Base-by-base conservation (phyloP, 768 basidiomycete species). In the Boletus huronensis region DNA sequence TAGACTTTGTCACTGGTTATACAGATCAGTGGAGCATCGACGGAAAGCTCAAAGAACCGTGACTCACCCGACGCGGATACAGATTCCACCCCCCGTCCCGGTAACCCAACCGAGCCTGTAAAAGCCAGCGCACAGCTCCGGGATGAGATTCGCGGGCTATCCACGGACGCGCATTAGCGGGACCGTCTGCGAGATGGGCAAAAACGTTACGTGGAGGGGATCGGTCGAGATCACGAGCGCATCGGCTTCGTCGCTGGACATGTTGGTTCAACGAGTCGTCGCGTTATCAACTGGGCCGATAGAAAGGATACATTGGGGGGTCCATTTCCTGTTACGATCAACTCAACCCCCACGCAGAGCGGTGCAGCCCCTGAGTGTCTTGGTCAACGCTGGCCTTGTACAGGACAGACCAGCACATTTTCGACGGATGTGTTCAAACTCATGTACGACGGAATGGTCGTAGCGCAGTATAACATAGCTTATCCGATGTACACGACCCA, bases 101-200 rank as follows among this genome's bases (percentile, higher is more conserved):
- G 92, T 94, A 1, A 94, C 93, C 93, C 93, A 94, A 14, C 93
- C 93, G 21, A 94, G 80, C 72, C 57, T 79, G 79, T 94, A 94
- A 71, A 95, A 94, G 6, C 83, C 81, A 41, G 82, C 76, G 69
- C 93, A 95, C 1, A 95, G 78, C 64, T 90, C 88, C 31, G 88
- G 88, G 50, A 94, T 94, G 58, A 94, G 78, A 70, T 92, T 93
- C n/a, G 93, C 93, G 19, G 93, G 92, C 85, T 95, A 75, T 47
- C 9, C 31, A 41, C 3, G 19, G 6, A 17, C 0, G 5, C 23
- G 7, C 5, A 38, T 48, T n/a, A 48, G n/a, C 7, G 16, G 5
- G n/a, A 7, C 7, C 10, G 10, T 48, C 17, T n/a, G 25, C 13
- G 13, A 38, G 25, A 36, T 19, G 16, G 5, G 17, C 4, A 8